Base-by-base conservation (phyloP, 2,329 filamentous ascomycete species). In the Sporothrix schenckii region DNA sequence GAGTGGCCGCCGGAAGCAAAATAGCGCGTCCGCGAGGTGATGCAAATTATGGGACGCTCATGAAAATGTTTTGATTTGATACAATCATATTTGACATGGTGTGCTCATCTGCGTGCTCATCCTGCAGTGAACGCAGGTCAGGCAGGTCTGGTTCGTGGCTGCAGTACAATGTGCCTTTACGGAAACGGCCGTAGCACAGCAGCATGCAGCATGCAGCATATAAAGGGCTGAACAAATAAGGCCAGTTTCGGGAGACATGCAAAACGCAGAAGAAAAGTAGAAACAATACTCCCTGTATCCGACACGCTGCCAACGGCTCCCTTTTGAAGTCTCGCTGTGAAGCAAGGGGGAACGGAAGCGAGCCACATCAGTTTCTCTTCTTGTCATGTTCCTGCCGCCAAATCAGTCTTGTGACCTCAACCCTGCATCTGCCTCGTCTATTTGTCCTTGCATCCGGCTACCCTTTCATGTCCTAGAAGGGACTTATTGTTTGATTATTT, bases 181-280 rank as follows among this genome's bases (percentile, higher is more conserved):
- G 14, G 13, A 44, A 34, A 41, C 5, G 14, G 11, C 16, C 19
- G 4, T 44, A n/a, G 9, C 34, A 24, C 56, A 44, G n/a, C 56
- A 61, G 56, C 56, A 21, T 61, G 34, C 34, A 61, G 56, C n/a
- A 10, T 61, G 34, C 34, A 61, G 56, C n/a, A 10, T 61, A n/a
- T 44, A 34, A 34, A 60, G 56, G 56, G 21, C 56, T 44, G 56
- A 21, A 44, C 56, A 61, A 11, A 39, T 44, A n/a, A n/a, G 24
- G 39, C 34, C 56, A 34, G 34, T 16, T 7, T 61, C 56, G 56
- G 56, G 56, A 52, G 27, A 69, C 21, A 21, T n/a, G 27, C 49
- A 53, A 24, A 30, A n/a, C 30, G 16, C 61, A 69, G 10, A 34
- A 34, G 24, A 69, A 61, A 50, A 44, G 41, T 52, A 60, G 54